Conservation (phyloP, 1,139 yeast genomes). For the Zygosaccharomyces pseudobailii region DNA sequence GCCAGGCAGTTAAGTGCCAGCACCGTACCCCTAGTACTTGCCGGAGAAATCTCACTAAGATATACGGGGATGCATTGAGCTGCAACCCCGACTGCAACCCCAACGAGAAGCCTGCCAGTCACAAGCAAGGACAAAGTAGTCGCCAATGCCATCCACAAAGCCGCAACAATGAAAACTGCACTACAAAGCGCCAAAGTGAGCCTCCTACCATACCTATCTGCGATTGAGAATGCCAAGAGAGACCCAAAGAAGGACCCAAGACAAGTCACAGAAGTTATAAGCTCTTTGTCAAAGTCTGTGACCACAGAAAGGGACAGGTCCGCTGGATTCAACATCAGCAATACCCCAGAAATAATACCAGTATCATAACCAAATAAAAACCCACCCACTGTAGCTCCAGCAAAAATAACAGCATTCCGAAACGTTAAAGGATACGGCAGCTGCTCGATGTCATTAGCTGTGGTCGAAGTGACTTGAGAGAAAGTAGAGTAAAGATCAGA, state of each 20-base stretch:
- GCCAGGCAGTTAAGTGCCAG: slow-evolving; percentile 40
- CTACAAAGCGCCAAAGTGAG: slow-evolving; percentile 37
- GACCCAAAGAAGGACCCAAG: slow-evolving; percentile 43
- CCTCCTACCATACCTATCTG: slow-evolving; percentile 39
- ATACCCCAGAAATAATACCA: slow-evolving; percentile 41
- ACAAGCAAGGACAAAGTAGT: slow-evolving; percentile 29
- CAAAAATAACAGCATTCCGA: slow-evolving; percentile 18
- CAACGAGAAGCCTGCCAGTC: slow-evolving; percentile 39
- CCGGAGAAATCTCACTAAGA: slow-evolving; percentile 41
- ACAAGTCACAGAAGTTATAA: slow-evolving; percentile 42
- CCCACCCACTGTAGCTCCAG: slow-evolving; percentile 38
- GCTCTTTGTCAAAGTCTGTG: slow-evolving; percentile 36
- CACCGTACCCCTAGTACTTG: slow-evolving; percentile 38
- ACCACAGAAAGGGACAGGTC: slow-evolving; percentile 30
- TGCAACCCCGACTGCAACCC: slow-evolving; percentile 42
- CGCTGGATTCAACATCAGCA: slow-evolving; percentile 36
- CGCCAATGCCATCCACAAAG: slow-evolving; percentile 38
- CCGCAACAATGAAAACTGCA: slow-evolving; percentile 36
- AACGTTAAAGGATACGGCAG: slow-evolving; percentile 23
- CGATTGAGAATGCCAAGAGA: slow-evolving; percentile 35
- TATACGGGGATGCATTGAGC: slow-evolving; percentile 43
- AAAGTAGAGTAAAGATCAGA: slow-evolving; percentile 30
- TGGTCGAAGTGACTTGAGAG: slow-evolving; percentile 27
- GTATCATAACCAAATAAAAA: slow-evolving; percentile 43
- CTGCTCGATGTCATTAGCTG: slow-evolving; percentile 29